Conservation (phyloP, 306 rosid species). For the Lagenaria siceraria region DNA sequence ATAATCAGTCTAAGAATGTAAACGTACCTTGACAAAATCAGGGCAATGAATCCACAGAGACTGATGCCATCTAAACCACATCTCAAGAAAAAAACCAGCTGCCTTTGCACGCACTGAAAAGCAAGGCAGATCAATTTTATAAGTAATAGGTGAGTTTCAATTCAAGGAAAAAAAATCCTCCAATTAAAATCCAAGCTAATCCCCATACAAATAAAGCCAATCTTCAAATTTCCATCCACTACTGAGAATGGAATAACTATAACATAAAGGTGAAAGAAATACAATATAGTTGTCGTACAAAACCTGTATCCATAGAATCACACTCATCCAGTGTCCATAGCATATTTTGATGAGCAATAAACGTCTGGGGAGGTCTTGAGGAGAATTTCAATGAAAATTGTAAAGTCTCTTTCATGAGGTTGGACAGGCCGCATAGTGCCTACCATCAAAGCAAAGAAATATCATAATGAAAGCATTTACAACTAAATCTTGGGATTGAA, state of each 20-base stretch:
- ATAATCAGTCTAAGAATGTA: not conserved
- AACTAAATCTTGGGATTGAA: not conserved
- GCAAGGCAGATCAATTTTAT: not conserved
- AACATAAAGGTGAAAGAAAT: not conserved
- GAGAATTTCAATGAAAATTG: constrained; percentile 60
- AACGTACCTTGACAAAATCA: constrained; percentile 33
- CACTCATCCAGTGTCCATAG: constrained; percentile 43
- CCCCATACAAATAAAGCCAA: not conserved
- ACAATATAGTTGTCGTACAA: constrained; percentile 7
- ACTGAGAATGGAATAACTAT: not conserved
- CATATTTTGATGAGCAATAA: constrained; percentile 71
- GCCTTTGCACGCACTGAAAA: constrained; percentile 37
- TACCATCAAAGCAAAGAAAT: constrained; percentile 17
- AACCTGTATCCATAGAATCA: constrained; percentile 57
- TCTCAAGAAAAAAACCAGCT: constrained; percentile 54
- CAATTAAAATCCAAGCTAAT: not conserved
- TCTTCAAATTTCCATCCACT: not conserved
- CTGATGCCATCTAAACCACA: constrained; percentile 96
- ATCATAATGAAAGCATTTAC: not conserved
- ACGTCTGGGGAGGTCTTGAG: constrained; percentile 82
- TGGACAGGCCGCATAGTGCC: constrained; percentile 29
- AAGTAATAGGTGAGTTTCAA: not conserved
- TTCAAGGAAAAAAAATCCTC: not conserved
- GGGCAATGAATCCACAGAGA: constrained; percentile 60
- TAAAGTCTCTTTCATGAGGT: constrained; percentile 30